Base-by-base conservation (phyloP, 2,329 filamentous ascomycete genomes). In the Ophiostoma sp. region DNA sequence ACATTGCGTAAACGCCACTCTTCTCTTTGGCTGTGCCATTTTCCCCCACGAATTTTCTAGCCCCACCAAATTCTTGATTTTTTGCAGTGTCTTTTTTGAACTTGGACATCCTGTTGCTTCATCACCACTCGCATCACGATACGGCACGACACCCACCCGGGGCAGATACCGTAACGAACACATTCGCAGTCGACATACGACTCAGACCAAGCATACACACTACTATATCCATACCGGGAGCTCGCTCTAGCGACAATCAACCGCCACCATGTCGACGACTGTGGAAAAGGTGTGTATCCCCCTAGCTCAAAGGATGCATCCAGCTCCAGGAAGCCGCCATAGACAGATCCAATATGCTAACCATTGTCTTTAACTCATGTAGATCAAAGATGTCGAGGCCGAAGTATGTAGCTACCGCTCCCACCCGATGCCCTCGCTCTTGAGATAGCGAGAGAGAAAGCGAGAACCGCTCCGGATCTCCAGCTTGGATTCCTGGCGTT, bases 301-400 rank as follows among this genome's bases (percentile, higher is more conserved):
- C 38, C 4, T 14, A 18, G 27, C 12, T 16, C 38, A 9, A 41
- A 6, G 47, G 36, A 40, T 4, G 12, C 12, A 16, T 27, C 27
- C 27, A 27, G 27, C 27, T 27, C 27, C 27, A 27, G 27, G 27
- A 27, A 27, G 27, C 27, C 27, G 2, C 27, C 27, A 27, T 27
- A 27, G 27, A 44, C 42, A 2, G 42, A 44, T 27, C 2, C 27
- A 27, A 27, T 27, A 44, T 44, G 42, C 14, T 18, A 4, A 40
- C 14, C 11, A 3, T 41, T 27, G 27, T 27, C 27, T 27, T 27
- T 27, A 27, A 27, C 16, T 2, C 5, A 9, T 38, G 18, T 36
- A 95, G 91, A 97, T 98, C 85, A 97, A 96, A 81, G 91, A 94
- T 76, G 91, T 97, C 80, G 94, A 97, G 90, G 81, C 89, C 83